phyloP scores from a whole-genome alignment of 805 yeast species.

The Cyberlindnera sargentensis region DNA sequence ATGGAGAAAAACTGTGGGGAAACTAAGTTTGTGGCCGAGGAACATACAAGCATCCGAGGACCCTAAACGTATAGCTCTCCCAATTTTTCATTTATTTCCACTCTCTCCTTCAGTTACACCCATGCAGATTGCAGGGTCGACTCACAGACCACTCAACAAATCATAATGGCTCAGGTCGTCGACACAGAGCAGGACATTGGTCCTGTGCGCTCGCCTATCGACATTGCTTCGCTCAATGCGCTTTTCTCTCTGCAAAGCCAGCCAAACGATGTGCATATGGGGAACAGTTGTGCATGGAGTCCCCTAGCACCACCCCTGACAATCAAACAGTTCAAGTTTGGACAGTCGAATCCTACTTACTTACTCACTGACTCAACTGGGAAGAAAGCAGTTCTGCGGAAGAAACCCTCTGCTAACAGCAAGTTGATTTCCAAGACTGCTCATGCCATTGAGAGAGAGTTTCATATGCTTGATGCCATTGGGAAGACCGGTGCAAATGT shows the following conservation, averaged over 20 bases:
- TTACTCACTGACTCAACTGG: slow-evolving; percentile 35
- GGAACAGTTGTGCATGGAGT: slow-evolving; percentile 15
- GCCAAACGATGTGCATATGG: slow-evolving; percentile 13
- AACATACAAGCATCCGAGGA: too few species aligned
- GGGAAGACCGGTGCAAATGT: slow-evolving; percentile 25
- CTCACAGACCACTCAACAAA: not conserved
- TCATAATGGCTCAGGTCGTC: slow-evolving; percentile 9
- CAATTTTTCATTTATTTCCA: too few species aligned
- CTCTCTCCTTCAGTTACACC: too few species aligned
- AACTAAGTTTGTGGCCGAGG: too few species aligned
- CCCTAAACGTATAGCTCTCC: too few species aligned
- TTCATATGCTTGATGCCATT: slow-evolving; percentile 38
- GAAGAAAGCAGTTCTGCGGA: slow-evolving; percentile 40
- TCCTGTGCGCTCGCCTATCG: slow-evolving; percentile 16
- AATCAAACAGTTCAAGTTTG: slow-evolving; percentile 49
- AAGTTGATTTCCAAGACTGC: slow-evolving; percentile 48
- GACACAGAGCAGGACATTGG: slow-evolving; percentile 23
- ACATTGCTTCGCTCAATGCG: slow-evolving; percentile 19
- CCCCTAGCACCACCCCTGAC: slow-evolving; percentile 24
- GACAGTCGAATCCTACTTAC: slow-evolving; percentile 62
- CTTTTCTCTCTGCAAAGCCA: slow-evolving; percentile 16
- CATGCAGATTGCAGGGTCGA: not conserved
- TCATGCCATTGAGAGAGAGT: slow-evolving; percentile 59
- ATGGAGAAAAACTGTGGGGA: too few species aligned
- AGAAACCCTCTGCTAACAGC: slow-evolving; percentile 47